phyloP scores from a whole-genome alignment of 2,329 filamentous ascomycete species.

The Fusarium circinatum region DNA sequence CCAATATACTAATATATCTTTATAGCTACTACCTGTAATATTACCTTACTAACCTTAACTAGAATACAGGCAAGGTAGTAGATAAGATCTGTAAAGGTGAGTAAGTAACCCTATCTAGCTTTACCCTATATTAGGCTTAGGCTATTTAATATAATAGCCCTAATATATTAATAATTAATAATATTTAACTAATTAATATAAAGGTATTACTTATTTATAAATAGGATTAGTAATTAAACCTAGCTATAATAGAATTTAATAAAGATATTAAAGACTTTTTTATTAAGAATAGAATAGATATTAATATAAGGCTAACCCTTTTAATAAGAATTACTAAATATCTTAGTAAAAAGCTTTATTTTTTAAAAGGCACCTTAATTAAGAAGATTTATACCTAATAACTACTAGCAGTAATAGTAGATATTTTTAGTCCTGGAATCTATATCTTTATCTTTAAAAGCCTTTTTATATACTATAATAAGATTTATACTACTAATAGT shows the following conservation, averaged over 20 bases:
- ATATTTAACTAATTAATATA: background rate
- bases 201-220: background rate
- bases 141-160: background rate
- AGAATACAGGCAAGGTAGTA: rapidly evolving
- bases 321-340: too few relatives aligned
- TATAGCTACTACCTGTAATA: background rate
- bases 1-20: background rate
- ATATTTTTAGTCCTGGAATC: too few relatives aligned
- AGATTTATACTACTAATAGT: too few relatives aligned
- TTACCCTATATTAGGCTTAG: background rate
- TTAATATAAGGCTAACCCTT: too few relatives aligned
- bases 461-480: too few relatives aligned
- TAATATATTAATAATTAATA: background rate
- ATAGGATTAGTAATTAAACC: background rate
- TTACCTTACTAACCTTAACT: background rate
- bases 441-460: too few relatives aligned
- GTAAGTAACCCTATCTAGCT: background rate
- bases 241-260: background rate
- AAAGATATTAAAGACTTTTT: background rate
- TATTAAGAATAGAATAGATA: background rate
- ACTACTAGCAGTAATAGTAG: too few relatives aligned
- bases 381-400: too few relatives aligned
- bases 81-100: rapidly evolving
- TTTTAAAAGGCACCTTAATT: too few relatives aligned
- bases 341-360: too few relatives aligned